Conservation (phyloP, 495 filamentous ascomycete genomes). For the Daldinia loculata region DNA sequence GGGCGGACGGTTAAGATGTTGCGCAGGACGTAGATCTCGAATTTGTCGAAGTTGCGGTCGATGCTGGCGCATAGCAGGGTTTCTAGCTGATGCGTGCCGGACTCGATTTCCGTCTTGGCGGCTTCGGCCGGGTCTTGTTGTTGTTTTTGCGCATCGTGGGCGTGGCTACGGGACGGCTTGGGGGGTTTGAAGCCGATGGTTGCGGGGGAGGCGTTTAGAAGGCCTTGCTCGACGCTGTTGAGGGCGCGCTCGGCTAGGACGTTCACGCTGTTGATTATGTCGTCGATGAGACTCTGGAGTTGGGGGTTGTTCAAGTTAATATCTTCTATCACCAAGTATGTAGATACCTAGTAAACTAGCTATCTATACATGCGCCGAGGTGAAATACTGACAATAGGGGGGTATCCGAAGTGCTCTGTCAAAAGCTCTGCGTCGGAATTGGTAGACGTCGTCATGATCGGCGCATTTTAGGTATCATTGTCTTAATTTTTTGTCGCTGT, state of each 20-base stretch:
- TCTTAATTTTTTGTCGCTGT: background rate
- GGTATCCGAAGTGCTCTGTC: conserved; percentile 95
- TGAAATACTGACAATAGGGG: conserved; percentile 75
- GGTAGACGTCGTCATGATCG: conserved; percentile 56
- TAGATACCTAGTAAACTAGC: background rate
- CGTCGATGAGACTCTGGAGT: conserved; percentile 85
- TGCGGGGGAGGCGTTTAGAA: conserved; percentile 74
- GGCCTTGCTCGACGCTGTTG: conserved; percentile 80
- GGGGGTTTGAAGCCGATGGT: conserved; percentile 75
- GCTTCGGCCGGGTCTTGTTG: conserved; percentile 62
- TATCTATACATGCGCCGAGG: conserved; percentile 3
- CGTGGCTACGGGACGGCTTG: conserved; percentile 40
- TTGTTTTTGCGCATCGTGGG: conserved; percentile 54
- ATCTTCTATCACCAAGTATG: background rate
- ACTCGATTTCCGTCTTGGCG: conserved; percentile 82
- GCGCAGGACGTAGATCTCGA: conserved; percentile 89
- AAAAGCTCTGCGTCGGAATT: conserved; percentile 75
- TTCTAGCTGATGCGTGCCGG: conserved; percentile 90
- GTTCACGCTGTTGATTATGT: conserved; percentile 96
- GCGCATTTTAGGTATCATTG: conserved; percentile 31
- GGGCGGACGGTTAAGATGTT: conserved; percentile 82
- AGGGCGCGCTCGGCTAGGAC: conserved; percentile 86
- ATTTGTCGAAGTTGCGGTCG: conserved; percentile 96
- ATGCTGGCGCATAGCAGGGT: conserved; percentile 93
- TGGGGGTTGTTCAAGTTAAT: conserved; percentile 23